These are phyloP conservation scores for Mortierella alpina DNA, from an alignment of 192 early-diverging fungal species.

Conservation along the genomic window DNA sequence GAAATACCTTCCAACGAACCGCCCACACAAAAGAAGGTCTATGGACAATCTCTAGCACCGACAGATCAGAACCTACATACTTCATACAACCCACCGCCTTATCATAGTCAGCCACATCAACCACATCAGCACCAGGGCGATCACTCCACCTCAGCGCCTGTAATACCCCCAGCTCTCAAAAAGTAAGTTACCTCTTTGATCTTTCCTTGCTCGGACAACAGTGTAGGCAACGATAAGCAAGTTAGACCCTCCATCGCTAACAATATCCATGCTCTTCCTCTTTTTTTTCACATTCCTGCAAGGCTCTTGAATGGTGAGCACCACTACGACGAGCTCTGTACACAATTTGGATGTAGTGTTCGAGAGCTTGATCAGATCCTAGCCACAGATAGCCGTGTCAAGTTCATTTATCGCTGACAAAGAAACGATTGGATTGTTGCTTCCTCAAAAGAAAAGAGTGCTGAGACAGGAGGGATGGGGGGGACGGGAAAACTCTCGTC, in stretches of 20 bases:
- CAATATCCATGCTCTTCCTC: not conserved
- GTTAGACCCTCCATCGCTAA: too few relatives aligned
- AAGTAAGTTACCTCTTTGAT: constrained; percentile 9
- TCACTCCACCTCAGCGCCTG: not conserved
- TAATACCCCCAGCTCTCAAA: constrained; percentile 34
- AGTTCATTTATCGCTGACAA: constrained; percentile 63
- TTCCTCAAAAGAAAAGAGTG: not conserved
- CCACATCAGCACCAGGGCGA: not conserved
- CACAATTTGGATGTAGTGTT: constrained; percentile 67
- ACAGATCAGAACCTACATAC: constrained; percentile 14
- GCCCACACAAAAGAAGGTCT: constrained; percentile 11
- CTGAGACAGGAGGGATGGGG: not conserved
- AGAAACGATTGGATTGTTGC: not conserved
- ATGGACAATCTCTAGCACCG: constrained; percentile 19
- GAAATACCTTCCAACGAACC: not conserved
- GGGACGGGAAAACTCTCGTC: constrained; percentile 4
- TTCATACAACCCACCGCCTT: not conserved
- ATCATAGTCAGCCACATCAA: not conserved
- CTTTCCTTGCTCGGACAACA: not conserved
- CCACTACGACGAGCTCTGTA: constrained; percentile 84
- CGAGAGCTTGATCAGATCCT: constrained; percentile 70
- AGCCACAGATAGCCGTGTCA: constrained; percentile 50
- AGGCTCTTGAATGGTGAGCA: constrained; percentile 70
- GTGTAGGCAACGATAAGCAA: too few relatives aligned
- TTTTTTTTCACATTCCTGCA: not conserved